A percentile compares a stretch with the other conserved stretches of the same genome.
phyloP scores from a whole-genome alignment of 108 stramenopile species.

The Stephanodiscus triporus region DNA sequence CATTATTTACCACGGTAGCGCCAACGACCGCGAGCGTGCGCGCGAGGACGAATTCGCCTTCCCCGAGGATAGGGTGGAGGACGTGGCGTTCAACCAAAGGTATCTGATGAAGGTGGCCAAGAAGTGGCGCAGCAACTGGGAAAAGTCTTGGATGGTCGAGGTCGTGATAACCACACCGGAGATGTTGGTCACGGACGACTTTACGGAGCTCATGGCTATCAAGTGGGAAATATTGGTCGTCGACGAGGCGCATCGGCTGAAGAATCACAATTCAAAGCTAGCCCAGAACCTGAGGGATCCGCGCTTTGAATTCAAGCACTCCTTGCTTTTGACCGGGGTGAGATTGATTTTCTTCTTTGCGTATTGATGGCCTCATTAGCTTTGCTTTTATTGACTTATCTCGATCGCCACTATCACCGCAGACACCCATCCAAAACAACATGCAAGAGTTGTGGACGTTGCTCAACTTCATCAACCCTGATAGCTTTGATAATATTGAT shows the following conservation, averaged over 20 bases:
- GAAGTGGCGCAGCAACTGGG: constrained; percentile 38
- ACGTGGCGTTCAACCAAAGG: constrained; percentile 59
- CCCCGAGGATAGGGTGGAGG: constrained; percentile 58
- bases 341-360: background rate
- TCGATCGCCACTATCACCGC: background rate
- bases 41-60: constrained; percentile 88
- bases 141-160: constrained; percentile 82
- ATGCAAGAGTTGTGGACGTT: constrained; percentile 91
- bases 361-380: background rate
- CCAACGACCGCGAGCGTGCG: constrained; percentile 72
- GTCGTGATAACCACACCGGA: constrained; percentile 94
- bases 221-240: constrained; percentile 92
- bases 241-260: constrained; percentile 98
- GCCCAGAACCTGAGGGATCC: constrained; percentile 80
- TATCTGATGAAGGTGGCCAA: constrained; percentile 62
- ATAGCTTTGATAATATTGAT: constrained; percentile 63
- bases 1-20: constrained; percentile 93
- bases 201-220: constrained; percentile 71
- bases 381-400: background rate
- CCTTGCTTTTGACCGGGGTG: constrained; percentile 88
- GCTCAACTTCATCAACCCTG: constrained; percentile 82
- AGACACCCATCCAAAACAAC: constrained; percentile 78
- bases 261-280: constrained; percentile 93
- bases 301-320: constrained; percentile 73
- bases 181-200: constrained; percentile 85